phyloP scores from a whole-genome alignment of 1,139 yeast species.

The Hemisphaericaspora xylofermentans region DNA sequence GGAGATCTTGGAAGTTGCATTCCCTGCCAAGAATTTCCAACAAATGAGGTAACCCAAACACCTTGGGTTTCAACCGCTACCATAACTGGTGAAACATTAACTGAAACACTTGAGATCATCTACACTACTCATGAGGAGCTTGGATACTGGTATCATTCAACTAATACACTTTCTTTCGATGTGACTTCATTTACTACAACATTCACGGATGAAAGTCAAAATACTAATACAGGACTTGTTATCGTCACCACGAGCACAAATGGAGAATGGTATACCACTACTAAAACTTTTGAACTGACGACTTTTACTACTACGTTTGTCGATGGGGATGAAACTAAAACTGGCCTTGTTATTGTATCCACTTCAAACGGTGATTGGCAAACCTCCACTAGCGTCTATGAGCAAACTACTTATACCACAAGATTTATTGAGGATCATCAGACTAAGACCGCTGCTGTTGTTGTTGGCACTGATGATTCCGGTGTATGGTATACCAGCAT shows the following conservation, averaged over 20 bases:
- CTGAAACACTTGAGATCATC: neutral
- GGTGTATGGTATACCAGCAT: conserved; percentile 3
- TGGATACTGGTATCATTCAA: neutral
- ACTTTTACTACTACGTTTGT: conserved; percentile 9
- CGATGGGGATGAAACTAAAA: conserved; percentile 10
- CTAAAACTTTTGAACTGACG: neutral
- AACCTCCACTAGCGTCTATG: conserved; percentile 2
- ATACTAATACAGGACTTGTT: neutral
- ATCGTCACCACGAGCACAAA: neutral
- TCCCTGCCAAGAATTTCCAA: neutral
- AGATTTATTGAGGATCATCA: too few species aligned
- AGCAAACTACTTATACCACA: too few species aligned
- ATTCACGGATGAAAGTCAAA: neutral
- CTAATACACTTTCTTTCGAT: too few species aligned
- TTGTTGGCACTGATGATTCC: conserved; percentile 8
- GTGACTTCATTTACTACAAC: too few species aligned
- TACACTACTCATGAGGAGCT: neutral
- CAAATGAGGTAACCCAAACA: neutral
- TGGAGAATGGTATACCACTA: neutral
- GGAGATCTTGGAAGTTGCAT: neutral
- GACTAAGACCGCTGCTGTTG: too few species aligned
- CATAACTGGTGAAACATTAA: neutral
- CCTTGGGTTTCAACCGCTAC: neutral
- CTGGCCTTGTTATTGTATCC: conserved; percentile 10
- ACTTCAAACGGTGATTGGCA: conserved; percentile 7